Base-by-base conservation (phyloP, 192 early-diverging fungal genomes). In the Chytriomyces confervae region DNA sequence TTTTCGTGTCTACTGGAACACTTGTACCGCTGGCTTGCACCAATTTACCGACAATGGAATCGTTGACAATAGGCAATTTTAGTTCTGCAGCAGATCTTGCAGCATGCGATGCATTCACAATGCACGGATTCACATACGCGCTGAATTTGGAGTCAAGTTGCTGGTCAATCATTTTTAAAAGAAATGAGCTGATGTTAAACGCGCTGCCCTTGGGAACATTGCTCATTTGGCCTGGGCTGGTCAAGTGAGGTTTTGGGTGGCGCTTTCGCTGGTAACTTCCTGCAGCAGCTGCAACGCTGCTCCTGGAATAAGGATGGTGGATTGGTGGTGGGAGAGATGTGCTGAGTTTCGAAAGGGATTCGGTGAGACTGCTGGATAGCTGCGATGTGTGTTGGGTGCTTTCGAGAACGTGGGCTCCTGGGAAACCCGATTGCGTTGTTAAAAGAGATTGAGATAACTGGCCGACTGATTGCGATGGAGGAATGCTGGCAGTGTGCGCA, bases 121-220 rank as follows among this genome's bases (percentile, higher is more conserved):
- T 20, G 53, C 53, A 57, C 1, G 53, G 53, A 3, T 44, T 45
- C 6, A 7, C 18, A 43, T 62, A 74, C 13, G 16, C 72, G 46
- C 24, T 49, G 43, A 74, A 63, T 45, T 74, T 74, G 27, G 23
- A 6, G 61, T 74, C 72, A 4, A 74, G 62, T 62, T 74, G 72
- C n/a, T 61, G 61, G 62, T 74, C 72, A 62, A 74, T 74, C n/a
- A 74, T 27, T 74, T 74, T 74, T 5, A 74, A 44, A 44, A 74
- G 72, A 44, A 74, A 48, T 16, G 60, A 5, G 47, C 61, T 63
- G 62, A 74, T 74, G 10, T 18, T 44, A 23, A 74, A 74, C 10
- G 72, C 24, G 10, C 24, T 62, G 9, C 18, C 7, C 61, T 74
- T 74, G 72, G 72, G 53, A 50, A 60, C 50, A 16, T 8, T 20